Percentiles rank a stretch among this genome's conserved stretches.
Evolutionary conservation across 768 basidiomycete genomes (phyloP).

Genomic region (Lactifluus volemus): DNA sequence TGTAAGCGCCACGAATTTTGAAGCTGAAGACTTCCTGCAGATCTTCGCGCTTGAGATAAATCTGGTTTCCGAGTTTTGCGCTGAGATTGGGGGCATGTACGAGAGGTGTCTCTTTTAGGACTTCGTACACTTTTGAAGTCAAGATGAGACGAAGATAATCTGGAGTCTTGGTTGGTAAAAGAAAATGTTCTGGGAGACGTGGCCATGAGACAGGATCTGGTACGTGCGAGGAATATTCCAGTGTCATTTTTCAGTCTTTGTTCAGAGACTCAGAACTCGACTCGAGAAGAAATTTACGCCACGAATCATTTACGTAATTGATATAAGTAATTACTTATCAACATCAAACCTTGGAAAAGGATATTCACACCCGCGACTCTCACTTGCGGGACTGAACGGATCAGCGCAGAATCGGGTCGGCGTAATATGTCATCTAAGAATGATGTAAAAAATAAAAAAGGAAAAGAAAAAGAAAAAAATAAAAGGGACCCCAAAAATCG

Average conservation of each 20-base stretch:
- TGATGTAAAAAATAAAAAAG: not conserved
- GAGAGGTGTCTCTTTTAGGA: constrained; percentile 84
- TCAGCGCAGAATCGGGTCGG: no score
- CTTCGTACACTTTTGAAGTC: constrained; percentile 85
- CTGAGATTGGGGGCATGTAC: constrained; percentile 83
- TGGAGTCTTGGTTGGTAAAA: constrained; percentile 59
- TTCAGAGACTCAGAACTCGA: no score
- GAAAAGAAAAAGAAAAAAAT: not conserved
- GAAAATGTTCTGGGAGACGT: constrained; percentile 53
- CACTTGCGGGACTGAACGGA: no score
- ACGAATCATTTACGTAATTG: no score
- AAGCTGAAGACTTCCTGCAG: constrained; percentile 97
- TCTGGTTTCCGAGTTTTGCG: constrained; percentile 79
- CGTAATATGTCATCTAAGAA: no score
- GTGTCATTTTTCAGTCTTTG: constrained; percentile 31
- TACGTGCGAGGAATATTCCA: constrained; percentile 64
- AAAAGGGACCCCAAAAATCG: not conserved
- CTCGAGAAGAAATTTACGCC: no score
- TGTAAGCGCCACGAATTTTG: constrained; percentile 98
- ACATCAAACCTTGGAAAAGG: no score
- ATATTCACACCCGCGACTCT: no score
- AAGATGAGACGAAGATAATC: constrained; percentile 87
- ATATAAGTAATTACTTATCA: no score
- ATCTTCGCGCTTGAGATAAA: constrained; percentile 97
- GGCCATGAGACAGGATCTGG: constrained; percentile 60